phyloP scores from a whole-genome alignment of 345 rosid species.

The Syzygium grande region DNA sequence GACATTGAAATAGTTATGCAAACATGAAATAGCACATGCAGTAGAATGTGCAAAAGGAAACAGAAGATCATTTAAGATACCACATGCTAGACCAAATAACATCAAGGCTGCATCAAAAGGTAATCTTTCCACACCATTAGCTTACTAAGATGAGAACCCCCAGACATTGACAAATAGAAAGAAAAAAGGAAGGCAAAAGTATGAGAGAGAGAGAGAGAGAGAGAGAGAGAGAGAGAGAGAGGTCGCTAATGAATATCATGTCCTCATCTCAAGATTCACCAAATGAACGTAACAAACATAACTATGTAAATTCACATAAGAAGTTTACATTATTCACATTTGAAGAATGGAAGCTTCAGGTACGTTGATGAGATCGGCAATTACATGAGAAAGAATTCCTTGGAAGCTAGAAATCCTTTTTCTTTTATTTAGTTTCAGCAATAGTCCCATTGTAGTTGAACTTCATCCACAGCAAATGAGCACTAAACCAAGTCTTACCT shows the following conservation, averaged over 20 bases:
- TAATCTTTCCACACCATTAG: not conserved
- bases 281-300: not conserved
- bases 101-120: not conserved
- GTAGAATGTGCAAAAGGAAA: not conserved
- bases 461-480: not conserved
- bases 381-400: not conserved
- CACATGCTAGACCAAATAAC: not conserved
- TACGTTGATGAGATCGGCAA: not conserved
- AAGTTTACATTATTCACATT: not conserved
- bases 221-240: not conserved
- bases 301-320: not conserved
- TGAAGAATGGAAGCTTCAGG: not conserved
- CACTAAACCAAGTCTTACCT: constrained; percentile 32
- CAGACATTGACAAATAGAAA: not conserved
- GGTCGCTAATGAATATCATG: not conserved
- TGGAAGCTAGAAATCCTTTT: not conserved
- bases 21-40: not conserved
- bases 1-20: not conserved
- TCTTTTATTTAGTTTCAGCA: not conserved
- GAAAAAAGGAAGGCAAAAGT: not conserved
- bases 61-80: not conserved
- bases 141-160: not conserved
- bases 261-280: not conserved
- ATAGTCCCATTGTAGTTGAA: not conserved
- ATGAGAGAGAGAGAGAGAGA: not conserved